Conservation (phyloP, 2,329 filamentous ascomycete species). For the Cytospora piceicola region DNA sequence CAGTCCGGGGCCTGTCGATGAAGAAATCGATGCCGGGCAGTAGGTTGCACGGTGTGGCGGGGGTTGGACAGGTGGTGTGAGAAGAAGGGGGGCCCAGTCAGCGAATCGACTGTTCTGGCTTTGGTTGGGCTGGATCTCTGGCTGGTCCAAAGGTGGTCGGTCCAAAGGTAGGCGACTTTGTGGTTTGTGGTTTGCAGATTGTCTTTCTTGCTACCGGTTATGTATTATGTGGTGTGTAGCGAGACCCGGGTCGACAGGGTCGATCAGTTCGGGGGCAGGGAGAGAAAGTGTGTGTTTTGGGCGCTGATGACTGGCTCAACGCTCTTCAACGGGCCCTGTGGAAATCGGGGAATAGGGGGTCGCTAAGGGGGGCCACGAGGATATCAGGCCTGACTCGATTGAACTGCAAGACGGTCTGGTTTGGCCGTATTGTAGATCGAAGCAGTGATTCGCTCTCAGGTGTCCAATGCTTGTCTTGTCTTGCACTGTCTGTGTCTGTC, state of each 20-base stretch:
- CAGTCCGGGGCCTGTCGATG: too few species aligned
- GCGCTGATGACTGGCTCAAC: constrained; percentile 29
- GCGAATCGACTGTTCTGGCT: constrained; percentile 30
- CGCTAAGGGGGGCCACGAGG: constrained; percentile 31
- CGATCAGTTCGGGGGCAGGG: constrained; percentile 24
- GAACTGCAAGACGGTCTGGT: constrained; percentile 25
- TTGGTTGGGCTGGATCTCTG: constrained; percentile 6
- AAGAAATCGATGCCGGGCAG: too few species aligned
- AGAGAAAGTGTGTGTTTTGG: neutral
- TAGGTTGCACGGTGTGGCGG: constrained; percentile 4
- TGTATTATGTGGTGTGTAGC: too few species aligned
- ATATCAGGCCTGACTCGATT: constrained; percentile 28
- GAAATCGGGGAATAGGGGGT: constrained; percentile 22
- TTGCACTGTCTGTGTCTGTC: too few species aligned
- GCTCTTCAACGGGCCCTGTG: constrained; percentile 18
- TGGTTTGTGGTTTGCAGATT: too few species aligned
- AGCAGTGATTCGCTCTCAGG: constrained; percentile 26
- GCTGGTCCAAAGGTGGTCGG: too few species aligned
- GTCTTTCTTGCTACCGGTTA: too few species aligned
- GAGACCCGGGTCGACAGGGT: constrained; percentile 25
- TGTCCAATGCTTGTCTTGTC: constrained; percentile 25
- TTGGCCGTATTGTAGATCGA: constrained; percentile 16
- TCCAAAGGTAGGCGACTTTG: too few species aligned
- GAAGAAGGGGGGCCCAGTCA: constrained; percentile 20
- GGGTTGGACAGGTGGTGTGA: constrained; percentile 23